phyloP scores from a whole-genome alignment of 2,329 filamentous ascomycete species.

The Trichoderma koningiopsis region DNA sequence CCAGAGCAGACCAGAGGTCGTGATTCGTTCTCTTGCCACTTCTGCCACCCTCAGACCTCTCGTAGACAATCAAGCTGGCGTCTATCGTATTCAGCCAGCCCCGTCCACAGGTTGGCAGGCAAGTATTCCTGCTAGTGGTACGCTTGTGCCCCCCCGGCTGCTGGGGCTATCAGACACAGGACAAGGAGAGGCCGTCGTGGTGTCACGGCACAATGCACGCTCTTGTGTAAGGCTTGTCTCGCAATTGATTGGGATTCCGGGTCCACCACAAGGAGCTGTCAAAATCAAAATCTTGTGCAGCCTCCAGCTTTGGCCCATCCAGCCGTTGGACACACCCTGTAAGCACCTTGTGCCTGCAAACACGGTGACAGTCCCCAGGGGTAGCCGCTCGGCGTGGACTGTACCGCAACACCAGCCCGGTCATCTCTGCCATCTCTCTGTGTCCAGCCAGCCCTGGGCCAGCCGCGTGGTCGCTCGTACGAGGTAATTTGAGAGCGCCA shows the following conservation, averaged over 20 bases:
- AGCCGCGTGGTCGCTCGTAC: conserved; percentile 14
- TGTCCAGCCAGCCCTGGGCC: conserved; percentile 1
- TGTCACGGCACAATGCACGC: conserved; percentile 18
- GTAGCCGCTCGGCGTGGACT: not conserved
- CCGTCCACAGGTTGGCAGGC: not conserved
- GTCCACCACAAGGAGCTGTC: conserved; percentile 26
- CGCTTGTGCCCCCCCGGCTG: conserved; percentile 7
- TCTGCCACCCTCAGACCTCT: not conserved
- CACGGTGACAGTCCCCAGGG: not conserved
- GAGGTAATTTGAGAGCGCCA: conserved; percentile 19
- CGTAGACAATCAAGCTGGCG: not conserved
- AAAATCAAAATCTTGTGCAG: conserved; percentile 27
- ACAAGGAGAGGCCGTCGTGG: conserved; percentile 15
- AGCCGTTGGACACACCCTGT: conserved; percentile 9
- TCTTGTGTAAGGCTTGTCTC: conserved; percentile 14
- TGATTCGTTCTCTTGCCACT: not conserved
- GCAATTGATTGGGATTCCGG: conserved; percentile 11
- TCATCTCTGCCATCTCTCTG: not conserved
- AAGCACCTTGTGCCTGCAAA: conserved; percentile 19
- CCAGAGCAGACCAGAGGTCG: not conserved
- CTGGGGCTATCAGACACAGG: conserved; percentile 20
- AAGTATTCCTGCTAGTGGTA: conserved; percentile 8
- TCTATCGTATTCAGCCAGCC: conserved; percentile 24
- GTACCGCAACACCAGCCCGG: not conserved
- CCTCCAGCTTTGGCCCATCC: conserved; percentile 7